Evolutionary conservation across 1,284 basidiomycete species (phyloP), one percentile per base, ranked within the genome.

Genomic region (Puccinia coronata): DNA sequence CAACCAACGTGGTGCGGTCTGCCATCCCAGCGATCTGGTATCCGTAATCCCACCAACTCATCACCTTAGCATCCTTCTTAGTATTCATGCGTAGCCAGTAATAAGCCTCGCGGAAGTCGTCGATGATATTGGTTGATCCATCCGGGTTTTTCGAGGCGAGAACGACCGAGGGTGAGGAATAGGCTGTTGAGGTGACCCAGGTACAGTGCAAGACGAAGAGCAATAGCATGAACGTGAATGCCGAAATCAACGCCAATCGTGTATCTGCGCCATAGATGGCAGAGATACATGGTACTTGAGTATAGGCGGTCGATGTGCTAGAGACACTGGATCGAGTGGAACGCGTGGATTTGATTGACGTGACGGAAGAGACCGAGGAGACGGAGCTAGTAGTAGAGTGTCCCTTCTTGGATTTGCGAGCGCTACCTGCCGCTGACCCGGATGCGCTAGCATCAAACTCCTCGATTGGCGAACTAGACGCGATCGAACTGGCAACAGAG

Each of bases 11-110:
- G n/a, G 94, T 91, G 61, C 97, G 89, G 88, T 98, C 95, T 16
- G 97, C 95, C 93, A 99, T 98, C 71, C 97, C 97, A 61, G 96
- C 94, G 85, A 99, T 98, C 88, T 99, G 96, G 87, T 99, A 99
- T 28, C 97, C 97, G 85, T 99, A 99, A 88, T 99, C 97, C 97
- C 97, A 99, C 97, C 97, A 99, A 83, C 93, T 95, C 94, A 97
- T 96, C 53, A 99, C 91, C 65, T 98, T 96, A 18, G 95, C 91
- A 83, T 94, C 92, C 86, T 94, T 88, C 2, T 92, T 89, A 1
- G 97, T 99, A 88, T 99, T 99, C 87, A 96, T 93, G 81, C 96
- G 90, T 75, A 99, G 88, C 97, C 97, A 99, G 87, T 99, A 98
- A 85, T 99, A 99, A n/a, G 97, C 97, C 88, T 99, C 97, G 82